Evolutionary conservation across 257 asterid genomes (phyloP).

Genomic region (Forsythia suspensa): DNA sequence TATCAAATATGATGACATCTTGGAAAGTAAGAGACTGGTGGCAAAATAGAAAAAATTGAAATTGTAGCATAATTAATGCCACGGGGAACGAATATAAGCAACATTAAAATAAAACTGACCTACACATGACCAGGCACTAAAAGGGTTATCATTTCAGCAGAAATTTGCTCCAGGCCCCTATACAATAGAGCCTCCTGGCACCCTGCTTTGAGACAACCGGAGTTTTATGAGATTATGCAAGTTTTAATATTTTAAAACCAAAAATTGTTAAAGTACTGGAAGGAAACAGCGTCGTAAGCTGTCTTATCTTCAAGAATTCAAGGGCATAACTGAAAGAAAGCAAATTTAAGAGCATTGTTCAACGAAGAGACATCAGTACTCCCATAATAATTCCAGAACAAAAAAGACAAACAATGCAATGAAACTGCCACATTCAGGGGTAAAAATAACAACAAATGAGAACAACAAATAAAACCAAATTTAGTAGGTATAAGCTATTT

Average conservation of each 20-base stretch:
- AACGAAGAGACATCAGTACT: slow-evolving; percentile 32
- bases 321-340: slow-evolving; percentile 24
- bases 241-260: slow-evolving; percentile 40
- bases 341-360: slow-evolving; percentile 39
- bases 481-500: not conserved
- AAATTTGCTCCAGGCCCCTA: slow-evolving; percentile 82
- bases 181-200: slow-evolving; percentile 75
- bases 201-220: slow-evolving; percentile 97
- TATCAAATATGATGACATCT: not conserved
- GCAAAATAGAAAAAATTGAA: slow-evolving; percentile 34
- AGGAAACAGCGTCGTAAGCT: slow-evolving; percentile 45
- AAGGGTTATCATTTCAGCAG: slow-evolving; percentile 84
- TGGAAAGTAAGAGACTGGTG: slow-evolving; percentile 42
- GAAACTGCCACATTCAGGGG: slow-evolving; percentile 36
- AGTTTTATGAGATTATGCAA: slow-evolving; percentile 61
- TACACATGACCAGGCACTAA: slow-evolving; percentile 78
- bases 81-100: slow-evolving; percentile 44
- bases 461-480: slow-evolving; percentile 11
- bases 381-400: slow-evolving; percentile 34
- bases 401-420: slow-evolving; percentile 26
- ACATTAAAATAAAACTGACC: slow-evolving; percentile 85
- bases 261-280: slow-evolving; percentile 39
- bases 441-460: slow-evolving; percentile 5
- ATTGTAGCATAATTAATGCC: slow-evolving; percentile 47
- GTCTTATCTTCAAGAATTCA: slow-evolving; percentile 47